Conservation (phyloP, 805 yeast species). For the Wickerhamiella occidentalis region DNA sequence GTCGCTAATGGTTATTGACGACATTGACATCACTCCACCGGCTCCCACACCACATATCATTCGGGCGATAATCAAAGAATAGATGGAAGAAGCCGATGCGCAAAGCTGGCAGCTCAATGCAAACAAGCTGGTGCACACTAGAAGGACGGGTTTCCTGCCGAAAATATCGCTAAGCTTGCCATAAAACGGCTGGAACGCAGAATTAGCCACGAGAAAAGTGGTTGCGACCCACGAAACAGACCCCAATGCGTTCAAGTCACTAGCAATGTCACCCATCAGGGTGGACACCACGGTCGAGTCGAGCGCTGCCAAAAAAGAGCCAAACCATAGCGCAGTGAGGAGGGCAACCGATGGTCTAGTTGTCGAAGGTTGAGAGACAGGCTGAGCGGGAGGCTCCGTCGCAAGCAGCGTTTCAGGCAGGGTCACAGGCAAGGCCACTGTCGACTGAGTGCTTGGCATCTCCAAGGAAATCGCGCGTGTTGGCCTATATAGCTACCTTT, state of each 20-base stretch:
- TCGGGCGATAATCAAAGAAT: constrained; percentile 55
- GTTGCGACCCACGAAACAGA: constrained; percentile 61
- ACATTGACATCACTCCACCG: constrained; percentile 69
- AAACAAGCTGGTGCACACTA: constrained; percentile 34
- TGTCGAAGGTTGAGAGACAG: too few relatives aligned
- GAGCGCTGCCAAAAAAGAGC: constrained; percentile 38
- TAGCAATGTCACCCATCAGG: constrained; percentile 45
- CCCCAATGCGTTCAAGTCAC: constrained; percentile 42
- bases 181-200: constrained; percentile 63
- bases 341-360: background rate
- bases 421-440: too few relatives aligned
- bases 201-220: constrained; percentile 51
- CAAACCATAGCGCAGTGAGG: constrained; percentile 24
- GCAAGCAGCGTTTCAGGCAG: too few relatives aligned
- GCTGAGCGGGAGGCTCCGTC: too few relatives aligned
- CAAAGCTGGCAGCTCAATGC: constrained; percentile 38
- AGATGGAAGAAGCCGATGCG: constrained; percentile 43
- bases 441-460: too few relatives aligned
- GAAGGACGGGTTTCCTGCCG: constrained; percentile 31
- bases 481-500: too few relatives aligned
- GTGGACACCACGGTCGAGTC: constrained; percentile 53
- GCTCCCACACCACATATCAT: constrained; percentile 82
- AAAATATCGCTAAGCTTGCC: constrained; percentile 57
- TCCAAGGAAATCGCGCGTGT: too few relatives aligned
- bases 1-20: constrained; percentile 67